These are phyloP conservation scores for Hansenula lynferdii DNA, from an alignment of 1,139 yeast species.

Conservation along the genomic window DNA sequence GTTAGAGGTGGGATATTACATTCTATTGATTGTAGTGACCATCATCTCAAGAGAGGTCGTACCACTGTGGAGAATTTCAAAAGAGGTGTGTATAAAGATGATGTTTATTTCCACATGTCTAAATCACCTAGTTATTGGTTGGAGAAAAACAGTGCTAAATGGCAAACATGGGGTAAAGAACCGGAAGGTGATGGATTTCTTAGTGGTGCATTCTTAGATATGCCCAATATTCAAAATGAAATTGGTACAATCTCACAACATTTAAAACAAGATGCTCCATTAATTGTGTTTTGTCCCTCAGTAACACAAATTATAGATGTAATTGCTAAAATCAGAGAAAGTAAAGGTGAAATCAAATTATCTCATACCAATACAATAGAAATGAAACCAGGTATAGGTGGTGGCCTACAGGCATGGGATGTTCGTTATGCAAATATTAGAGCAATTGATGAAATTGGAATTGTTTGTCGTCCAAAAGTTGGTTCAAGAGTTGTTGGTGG, in stretches of 20 bases:
- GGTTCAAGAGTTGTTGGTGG: slow-evolving; percentile 41
- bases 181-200: slow-evolving; percentile 24
- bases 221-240: slow-evolving; percentile 35
- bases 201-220: slow-evolving; percentile 39
- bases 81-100: slow-evolving; percentile 35
- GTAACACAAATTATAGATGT: slow-evolving; percentile 39
- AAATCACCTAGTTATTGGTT: slow-evolving; percentile 39
- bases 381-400: slow-evolving; percentile 39
- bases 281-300: slow-evolving; percentile 41
- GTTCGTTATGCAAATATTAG: slow-evolving; percentile 31
- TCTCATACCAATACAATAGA: slow-evolving; percentile 35
- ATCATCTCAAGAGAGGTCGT: slow-evolving; percentile 34
- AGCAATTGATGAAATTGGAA: slow-evolving; percentile 33
- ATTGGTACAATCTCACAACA: slow-evolving; percentile 26
- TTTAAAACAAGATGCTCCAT: slow-evolving; percentile 35
- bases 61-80: slow-evolving; percentile 31
- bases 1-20: slow-evolving; percentile 39
- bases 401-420: slow-evolving; percentile 41
- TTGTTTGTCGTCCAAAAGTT: slow-evolving; percentile 43
- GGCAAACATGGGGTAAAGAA: slow-evolving; percentile 11
- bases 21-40: slow-evolving; percentile 33
- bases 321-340: slow-evolving; percentile 24
- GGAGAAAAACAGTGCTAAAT: slow-evolving; percentile 15
- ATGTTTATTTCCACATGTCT: slow-evolving; percentile 37
- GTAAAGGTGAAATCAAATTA: slow-evolving; percentile 24